Evolutionary conservation across 202 grass and related monocot genomes (phyloP).

Genomic region (Schoenoplectus triqueter): DNA sequence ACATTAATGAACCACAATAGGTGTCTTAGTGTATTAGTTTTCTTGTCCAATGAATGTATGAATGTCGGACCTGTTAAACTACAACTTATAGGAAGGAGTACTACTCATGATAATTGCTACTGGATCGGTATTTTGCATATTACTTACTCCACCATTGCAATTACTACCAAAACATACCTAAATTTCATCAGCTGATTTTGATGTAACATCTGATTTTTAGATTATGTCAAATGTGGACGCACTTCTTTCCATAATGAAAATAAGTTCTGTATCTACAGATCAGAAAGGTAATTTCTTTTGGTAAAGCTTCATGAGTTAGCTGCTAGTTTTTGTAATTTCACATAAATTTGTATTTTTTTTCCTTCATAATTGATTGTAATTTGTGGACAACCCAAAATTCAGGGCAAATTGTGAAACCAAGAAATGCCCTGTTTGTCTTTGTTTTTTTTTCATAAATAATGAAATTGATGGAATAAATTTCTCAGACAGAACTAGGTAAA

Average conservation of each 20-base stretch:
- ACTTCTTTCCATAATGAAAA: neutral
- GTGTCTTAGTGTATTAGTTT: neutral
- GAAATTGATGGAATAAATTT: no score
- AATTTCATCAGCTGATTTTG: neutral
- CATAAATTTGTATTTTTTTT: no score
- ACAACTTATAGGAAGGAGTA: neutral
- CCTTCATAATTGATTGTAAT: neutral
- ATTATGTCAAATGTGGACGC: slow-evolving; percentile 5
- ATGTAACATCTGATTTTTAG: neutral
- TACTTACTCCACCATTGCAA: neutral
- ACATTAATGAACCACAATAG: neutral
- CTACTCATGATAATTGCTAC: neutral
- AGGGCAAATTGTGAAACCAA: neutral
- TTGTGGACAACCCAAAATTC: neutral
- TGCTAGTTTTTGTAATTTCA: no score
- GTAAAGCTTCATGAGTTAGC: no score
- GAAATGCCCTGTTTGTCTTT: neutral
- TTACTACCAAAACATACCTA: neutral
- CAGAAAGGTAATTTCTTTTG: no score
- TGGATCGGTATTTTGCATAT: neutral
- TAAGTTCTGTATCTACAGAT: no score
- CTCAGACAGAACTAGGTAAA: neutral
- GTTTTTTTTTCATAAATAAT: no score
- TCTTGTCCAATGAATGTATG: neutral
- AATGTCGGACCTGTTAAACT: no score